These are phyloP conservation scores for Zygosaccharomyces pseudobailii DNA, from an alignment of 1,139 yeast genomes.

Conservation along the genomic window DNA sequence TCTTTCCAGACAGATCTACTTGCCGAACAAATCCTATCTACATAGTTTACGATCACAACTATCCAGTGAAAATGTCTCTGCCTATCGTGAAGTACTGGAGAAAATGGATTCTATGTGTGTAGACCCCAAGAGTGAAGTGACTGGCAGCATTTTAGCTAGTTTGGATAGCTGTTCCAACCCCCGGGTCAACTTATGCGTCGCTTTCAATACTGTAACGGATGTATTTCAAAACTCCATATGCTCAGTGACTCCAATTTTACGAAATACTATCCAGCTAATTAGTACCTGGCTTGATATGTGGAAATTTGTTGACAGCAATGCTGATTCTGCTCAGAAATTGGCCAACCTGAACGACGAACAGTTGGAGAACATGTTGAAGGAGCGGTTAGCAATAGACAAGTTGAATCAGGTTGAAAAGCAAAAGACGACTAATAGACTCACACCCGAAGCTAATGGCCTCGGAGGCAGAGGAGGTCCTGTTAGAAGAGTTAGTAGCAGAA, in stretches of 20 bases:
- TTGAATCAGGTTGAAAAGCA: conserved; percentile 20
- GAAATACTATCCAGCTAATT: conserved; percentile 12
- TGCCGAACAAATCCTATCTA: conserved; percentile 24
- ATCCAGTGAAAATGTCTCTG: conserved; percentile 23
- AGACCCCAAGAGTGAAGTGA: conserved; percentile 3
- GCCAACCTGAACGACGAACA: conserved; percentile 15
- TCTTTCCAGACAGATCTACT: conserved; percentile 24
- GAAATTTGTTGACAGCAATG: conserved; percentile 23
- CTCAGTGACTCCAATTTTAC: conserved; percentile 15
- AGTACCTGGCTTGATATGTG: conserved; percentile 23
- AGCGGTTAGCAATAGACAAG: conserved; percentile 27
- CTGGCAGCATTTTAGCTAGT: conserved; percentile 7
- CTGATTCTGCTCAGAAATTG: conserved; percentile 10
- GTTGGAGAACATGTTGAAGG: conserved; percentile 24
- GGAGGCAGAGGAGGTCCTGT: conserved; percentile 2
- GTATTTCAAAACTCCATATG: conserved; percentile 15
- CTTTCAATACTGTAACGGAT: conserved; percentile 15
- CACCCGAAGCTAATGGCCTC: conserved; percentile 7
- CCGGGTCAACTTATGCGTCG: conserved; percentile 18
- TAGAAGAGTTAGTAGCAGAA: conserved; percentile 4
- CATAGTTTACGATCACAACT: conserved; percentile 19
- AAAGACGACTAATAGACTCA: conserved; percentile 4
- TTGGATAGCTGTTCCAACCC: conserved; percentile 15
- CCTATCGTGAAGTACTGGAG: conserved; percentile 20
- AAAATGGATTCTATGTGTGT: conserved; percentile 16